phyloP scores from a whole-genome alignment of 129 eudicot species.

The Centaurea solstitialis region DNA sequence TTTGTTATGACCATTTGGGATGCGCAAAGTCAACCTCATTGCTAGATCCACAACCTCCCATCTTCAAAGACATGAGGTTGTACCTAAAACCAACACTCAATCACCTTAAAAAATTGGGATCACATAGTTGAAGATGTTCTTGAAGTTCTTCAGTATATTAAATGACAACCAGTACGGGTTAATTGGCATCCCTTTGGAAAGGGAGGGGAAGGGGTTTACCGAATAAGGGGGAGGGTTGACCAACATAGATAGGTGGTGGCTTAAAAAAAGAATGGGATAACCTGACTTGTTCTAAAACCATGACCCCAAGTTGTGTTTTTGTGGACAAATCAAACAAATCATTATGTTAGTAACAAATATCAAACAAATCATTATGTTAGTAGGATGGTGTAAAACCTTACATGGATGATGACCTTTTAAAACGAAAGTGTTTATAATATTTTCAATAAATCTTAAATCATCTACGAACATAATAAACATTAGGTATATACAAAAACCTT shows the following conservation, averaged over 20 bases:
- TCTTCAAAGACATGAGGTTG: background rate
- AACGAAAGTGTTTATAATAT: too few species aligned
- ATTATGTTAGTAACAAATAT: too few species aligned
- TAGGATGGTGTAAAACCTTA: background rate
- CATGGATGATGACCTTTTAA: too few species aligned
- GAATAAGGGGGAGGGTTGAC: background rate
- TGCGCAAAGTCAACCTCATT: background rate
- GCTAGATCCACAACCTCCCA: background rate
- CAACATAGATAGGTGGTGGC: background rate
- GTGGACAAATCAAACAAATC: too few species aligned
- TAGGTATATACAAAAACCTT: background rate
- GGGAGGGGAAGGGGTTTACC: background rate
- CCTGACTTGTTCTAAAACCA: background rate
- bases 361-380: background rate
- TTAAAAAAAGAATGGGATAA: background rate
- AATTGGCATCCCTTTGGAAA: background rate
- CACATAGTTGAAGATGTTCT: background rate
- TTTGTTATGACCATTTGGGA: background rate
- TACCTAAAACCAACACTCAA: background rate
- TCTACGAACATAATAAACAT: too few species aligned
- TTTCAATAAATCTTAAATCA: background rate
- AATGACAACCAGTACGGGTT: background rate
- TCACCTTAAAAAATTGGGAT: background rate
- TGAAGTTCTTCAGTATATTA: background rate
- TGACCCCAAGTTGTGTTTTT: background rate